Conservation (phyloP, 1,284 basidiomycete genomes). For the Ceratorhiza oryzae-sativae region DNA sequence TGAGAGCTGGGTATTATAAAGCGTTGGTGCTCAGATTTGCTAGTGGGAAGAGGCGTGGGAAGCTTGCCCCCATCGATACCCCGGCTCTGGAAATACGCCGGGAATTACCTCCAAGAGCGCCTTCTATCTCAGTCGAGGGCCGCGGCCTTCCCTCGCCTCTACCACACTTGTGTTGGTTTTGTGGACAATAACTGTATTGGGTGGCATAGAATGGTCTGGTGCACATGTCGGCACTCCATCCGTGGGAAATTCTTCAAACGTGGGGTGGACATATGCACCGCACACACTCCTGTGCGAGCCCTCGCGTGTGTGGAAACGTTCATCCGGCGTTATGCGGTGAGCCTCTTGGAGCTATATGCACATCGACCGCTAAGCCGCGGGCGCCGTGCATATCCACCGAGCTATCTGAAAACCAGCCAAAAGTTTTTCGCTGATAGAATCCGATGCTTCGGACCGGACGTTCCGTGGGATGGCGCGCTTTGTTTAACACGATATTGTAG, state of each 20-base stretch:
- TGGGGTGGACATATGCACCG: not conserved
- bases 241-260: constrained; percentile 1
- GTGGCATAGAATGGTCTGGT: not conserved
- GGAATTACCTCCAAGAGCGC: not conserved
- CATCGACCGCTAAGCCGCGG: not conserved
- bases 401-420: not conserved
- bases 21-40: not conserved
- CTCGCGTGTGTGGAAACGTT: not conserved
- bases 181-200: not conserved
- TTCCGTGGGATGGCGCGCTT: constrained; percentile 11
- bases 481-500: not conserved
- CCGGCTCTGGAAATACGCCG: constrained; percentile 3
- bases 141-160: not conserved
- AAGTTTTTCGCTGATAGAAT: not conserved
- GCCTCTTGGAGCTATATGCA: not conserved
- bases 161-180: constrained; percentile 1
- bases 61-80: constrained; percentile 18
- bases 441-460: constrained; percentile 17
- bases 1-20: constrained; percentile 11
- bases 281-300: not conserved
- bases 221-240: not conserved
- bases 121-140: constrained; percentile 35
- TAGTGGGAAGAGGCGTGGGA: constrained; percentile 29
- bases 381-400: not conserved
- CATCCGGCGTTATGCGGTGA: not conserved